Evolutionary conservation across 306 rosid species (phyloP), one percentile per base, ranked within the genome.

Genomic region (Dalbergia oliveri): DNA sequence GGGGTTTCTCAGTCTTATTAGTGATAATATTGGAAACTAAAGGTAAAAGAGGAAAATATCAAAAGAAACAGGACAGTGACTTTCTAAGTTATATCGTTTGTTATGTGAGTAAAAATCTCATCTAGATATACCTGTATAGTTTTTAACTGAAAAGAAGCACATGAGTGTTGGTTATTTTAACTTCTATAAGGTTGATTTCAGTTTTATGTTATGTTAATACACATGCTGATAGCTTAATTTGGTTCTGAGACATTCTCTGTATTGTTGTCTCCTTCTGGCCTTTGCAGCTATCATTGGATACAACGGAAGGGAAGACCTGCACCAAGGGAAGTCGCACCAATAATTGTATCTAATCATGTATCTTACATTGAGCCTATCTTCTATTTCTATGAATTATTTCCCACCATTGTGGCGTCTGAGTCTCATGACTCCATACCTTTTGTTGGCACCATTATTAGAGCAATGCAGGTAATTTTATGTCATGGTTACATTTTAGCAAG

Each of bases 221-320:
- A 43, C 37, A 60, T 5, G 13, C n/a, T 41, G 9, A 21, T 50
- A 8, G 1, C 69, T 64, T 47, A 15, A 70, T 19, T 75, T 77
- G 73, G 75, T 75, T 83, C 63, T 69, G 62, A 34, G n/a, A 41
- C 56, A 35, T 60, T 49, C 15, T 51, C 57, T 72, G 58, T 37
- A 39, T 69, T 71, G 37, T 72, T 79, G 64, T 68, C 66, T 61
- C 35, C 56, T 83, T 56, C 49, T 66, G 41, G 43, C 43, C 16
- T 18, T 88, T 85, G 85, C 92, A 96, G 99, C 74, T 96, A 96
- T 86, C 99, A 96, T 19, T 96, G 99, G 99, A 93, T 96, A 87
- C 88, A 72, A 73, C 89, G 98, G 87, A 96, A 83, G 79, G 99
- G 99, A 77, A 96, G 79, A 77, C 98, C 99, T 77, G 94, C 94